Percentiles rank a stretch among this genome's conserved stretches.
Evolutionary conservation across 2,329 filamentous ascomycete genomes (phyloP).

Genomic region (Trichoderma asperellum): DNA sequence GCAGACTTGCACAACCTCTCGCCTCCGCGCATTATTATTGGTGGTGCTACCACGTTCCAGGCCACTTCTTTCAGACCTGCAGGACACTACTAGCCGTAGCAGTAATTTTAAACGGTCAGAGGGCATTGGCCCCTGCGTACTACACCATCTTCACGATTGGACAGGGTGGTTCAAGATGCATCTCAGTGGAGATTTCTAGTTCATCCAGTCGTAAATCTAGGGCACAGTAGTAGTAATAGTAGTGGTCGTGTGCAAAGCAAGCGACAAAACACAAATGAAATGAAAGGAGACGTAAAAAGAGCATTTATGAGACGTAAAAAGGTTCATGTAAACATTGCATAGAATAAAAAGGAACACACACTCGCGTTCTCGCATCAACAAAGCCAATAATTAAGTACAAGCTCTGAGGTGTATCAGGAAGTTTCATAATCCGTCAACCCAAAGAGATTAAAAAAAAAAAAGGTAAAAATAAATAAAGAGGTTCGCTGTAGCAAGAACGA

Average conservation of each 20-base stretch:
- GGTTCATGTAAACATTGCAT: not conserved
- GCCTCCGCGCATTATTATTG: not conserved
- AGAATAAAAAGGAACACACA: constrained; percentile 3
- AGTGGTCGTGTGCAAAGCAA: not conserved
- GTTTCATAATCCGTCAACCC: constrained; percentile 14
- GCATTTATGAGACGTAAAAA: not conserved
- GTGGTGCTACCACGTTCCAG: not conserved
- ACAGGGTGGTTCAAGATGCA: not conserved
- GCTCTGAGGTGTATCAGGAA: not conserved
- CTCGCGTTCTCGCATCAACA: not conserved
- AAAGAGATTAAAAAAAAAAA: not conserved
- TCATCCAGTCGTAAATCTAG: constrained; percentile 9
- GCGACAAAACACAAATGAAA: constrained; percentile 19
- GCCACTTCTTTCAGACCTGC: constrained; percentile 11
- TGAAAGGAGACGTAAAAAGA: not conserved
- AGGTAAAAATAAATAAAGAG: constrained; percentile 21
- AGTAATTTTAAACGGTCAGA: not conserved
- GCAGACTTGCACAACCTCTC: not conserved
- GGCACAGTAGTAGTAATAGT: too few relatives aligned
- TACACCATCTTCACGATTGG: not conserved
- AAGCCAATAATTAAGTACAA: constrained; percentile 17
- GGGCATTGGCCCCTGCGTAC: not conserved
- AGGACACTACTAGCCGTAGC: constrained; percentile 11
- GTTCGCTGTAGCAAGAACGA: constrained; percentile 3
- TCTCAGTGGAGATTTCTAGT: constrained; percentile 16